A percentile compares a stretch with the other conserved stretches of the same genome.
Evolutionary conservation across 2,329 filamentous ascomycete species (phyloP).

Genomic region (Xylaria sp.): DNA sequence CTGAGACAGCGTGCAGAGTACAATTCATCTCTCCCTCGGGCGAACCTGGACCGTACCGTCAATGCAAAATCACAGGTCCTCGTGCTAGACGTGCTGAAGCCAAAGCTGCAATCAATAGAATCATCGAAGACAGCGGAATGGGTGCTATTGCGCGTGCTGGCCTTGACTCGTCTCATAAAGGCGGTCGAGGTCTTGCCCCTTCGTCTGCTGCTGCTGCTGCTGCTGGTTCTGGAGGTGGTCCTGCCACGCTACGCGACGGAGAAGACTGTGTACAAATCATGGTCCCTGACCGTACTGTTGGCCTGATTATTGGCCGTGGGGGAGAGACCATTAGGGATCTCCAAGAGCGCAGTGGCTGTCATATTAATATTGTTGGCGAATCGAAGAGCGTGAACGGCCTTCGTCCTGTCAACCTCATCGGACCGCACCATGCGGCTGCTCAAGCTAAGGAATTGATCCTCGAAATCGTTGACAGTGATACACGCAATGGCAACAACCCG

Average conservation of each 20-base stretch:
- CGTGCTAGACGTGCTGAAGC: constrained; percentile 78
- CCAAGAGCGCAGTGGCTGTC: constrained; percentile 91
- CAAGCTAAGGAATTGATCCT: constrained; percentile 88
- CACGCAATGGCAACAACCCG: constrained; percentile 59
- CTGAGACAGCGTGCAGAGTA: constrained; percentile 83
- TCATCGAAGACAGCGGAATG: constrained; percentile 87
- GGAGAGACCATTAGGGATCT: constrained; percentile 93
- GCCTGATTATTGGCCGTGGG: constrained; percentile 91
- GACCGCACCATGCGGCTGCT: constrained; percentile 77
- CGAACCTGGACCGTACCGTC: constrained; percentile 75
- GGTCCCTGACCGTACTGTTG: constrained; percentile 93
- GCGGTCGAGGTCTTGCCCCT: constrained; percentile 45
- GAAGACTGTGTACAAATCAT: constrained; percentile 93
- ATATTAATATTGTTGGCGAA: constrained; percentile 94
- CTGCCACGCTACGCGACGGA: constrained; percentile 73
- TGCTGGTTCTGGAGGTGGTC: constrained; percentile 38
- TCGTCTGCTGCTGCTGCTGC: constrained; percentile 44
- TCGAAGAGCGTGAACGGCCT: constrained; percentile 92
- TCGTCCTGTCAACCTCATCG: constrained; percentile 90
- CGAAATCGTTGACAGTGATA: constrained; percentile 94
- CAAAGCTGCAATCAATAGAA: constrained; percentile 84
- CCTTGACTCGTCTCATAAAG: constrained; percentile 56
- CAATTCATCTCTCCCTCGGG: constrained; percentile 86
- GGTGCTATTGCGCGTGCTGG: constrained; percentile 60
- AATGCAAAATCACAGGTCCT: constrained; percentile 86